Evolutionary conservation across 2,329 filamentous ascomycete species (phyloP), one percentile per base, ranked within the genome.

Genomic region (Leptosphaerulina australis): DNA sequence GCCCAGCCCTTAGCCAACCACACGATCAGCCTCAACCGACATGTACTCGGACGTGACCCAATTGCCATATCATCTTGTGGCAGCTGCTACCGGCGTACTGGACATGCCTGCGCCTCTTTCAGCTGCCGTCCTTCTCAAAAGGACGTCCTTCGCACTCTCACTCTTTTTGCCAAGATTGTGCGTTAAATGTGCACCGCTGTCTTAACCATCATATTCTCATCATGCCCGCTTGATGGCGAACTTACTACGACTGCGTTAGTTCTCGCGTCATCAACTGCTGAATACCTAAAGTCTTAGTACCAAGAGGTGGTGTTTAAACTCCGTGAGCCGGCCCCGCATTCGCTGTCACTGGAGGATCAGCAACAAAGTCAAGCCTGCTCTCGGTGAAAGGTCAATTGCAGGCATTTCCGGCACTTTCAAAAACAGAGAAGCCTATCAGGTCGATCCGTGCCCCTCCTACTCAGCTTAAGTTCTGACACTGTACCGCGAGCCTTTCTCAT

Each of bases 321-420:
- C 58, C 60, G 61, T 59, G 50, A 56, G 45, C 56, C 66, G 65
- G 66, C 66, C 66, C 66, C 66, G 61, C 66, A 61, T 55, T 55
- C 59, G 59, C 57, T 56, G 25, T 49, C 50, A 62, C 52, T 56
- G 44, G 49, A 58, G 28, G 43, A 63, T 60, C 59, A 60, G 46
- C 60, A 54, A 46, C 45, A 50, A 46, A 53, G 29, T 41, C 41
- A 50, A 53, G 49, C 53, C 36, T 56, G 14, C 31, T 11, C 31
- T 46, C 36, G 41, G 48, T 46, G 36, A 51, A 44, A 49, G 33
- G 36, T 51, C 41, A 33, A 41, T 17, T 30, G 20, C 44, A 25
- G 25, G 22, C 30, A 35, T 26, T 47, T 26, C 44, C 50, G 45
- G 44, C 12, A 33, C 22, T 29, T 35, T 34, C 31, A 34, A 33